These are phyloP conservation scores for Aquilaria yunnanensis DNA, from an alignment of 345 rosid species.

Conservation along the genomic window DNA sequence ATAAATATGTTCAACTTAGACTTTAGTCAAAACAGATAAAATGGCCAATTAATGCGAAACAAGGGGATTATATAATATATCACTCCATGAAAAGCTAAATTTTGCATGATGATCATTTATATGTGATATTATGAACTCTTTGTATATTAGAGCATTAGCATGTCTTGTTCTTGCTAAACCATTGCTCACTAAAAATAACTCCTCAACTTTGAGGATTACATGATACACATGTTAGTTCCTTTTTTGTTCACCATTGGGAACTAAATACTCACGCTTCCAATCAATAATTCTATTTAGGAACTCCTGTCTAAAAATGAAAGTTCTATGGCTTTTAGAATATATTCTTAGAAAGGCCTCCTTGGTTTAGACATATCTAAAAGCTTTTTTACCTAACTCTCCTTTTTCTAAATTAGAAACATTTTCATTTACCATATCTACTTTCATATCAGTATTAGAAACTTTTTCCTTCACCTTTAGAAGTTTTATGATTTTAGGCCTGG, in stretches of 20 bases:
- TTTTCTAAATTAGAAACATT: slow-evolving; percentile 52
- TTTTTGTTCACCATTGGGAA: slow-evolving; percentile 78
- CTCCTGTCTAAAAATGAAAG: slow-evolving; percentile 34
- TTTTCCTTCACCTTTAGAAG: slow-evolving; percentile 83
- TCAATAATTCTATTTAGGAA: slow-evolving; percentile 22
- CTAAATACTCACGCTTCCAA: slow-evolving; percentile 43
- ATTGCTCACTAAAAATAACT: slow-evolving; percentile 46
- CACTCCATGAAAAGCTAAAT: too few species aligned
- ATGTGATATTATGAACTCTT: slow-evolving; percentile 23
- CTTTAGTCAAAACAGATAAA: too few species aligned
- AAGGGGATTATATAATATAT: too few species aligned
- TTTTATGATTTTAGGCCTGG: slow-evolving; percentile 84
- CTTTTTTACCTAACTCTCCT: slow-evolving; percentile 50
- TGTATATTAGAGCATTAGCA: slow-evolving; percentile 56
- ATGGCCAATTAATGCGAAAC: too few species aligned
- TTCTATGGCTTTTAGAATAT: slow-evolving; percentile 45
- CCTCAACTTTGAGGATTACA: slow-evolving; percentile 34
- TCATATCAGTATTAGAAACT: slow-evolving; percentile 64
- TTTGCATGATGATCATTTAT: too few species aligned
- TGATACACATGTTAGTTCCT: slow-evolving; percentile 49
- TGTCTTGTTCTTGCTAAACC: slow-evolving; percentile 57
- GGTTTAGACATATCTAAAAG: slow-evolving; percentile 32
- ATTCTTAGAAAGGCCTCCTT: slow-evolving; percentile 55
- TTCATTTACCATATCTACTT: slow-evolving; percentile 56
- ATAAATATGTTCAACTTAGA: too few species aligned